phyloP scores from a whole-genome alignment of 306 rosid species.

The Spatholobus suberectus region DNA sequence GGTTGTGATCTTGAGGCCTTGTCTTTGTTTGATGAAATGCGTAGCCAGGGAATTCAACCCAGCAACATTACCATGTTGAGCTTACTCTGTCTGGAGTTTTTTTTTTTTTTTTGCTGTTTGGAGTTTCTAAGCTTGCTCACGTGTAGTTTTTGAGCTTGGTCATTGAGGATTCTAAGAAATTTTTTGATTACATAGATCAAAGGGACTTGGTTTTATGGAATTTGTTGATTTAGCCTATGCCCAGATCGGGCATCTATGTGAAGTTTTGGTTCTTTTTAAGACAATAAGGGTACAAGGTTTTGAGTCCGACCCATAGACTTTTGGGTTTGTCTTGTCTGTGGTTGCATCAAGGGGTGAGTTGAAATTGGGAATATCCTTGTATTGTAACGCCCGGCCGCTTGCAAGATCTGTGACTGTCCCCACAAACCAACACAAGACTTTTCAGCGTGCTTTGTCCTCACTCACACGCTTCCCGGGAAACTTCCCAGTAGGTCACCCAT shows the following conservation, averaged over 20 bases:
- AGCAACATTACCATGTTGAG: constrained; percentile 63
- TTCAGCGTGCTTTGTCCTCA: no score
- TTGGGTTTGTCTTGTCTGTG: constrained; percentile 54
- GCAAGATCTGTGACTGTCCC: no score
- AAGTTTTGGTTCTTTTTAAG: constrained; percentile 47
- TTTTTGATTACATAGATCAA: constrained; percentile 58
- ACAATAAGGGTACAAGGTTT: constrained; percentile 54
- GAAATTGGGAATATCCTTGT: constrained; percentile 63
- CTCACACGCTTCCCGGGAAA: no score
- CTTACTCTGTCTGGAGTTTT: no score
- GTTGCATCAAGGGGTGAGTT: constrained; percentile 51
- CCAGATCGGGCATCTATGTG: constrained; percentile 52
- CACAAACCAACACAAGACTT: no score
- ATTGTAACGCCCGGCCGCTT: no score
- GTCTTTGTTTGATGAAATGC: constrained; percentile 57
- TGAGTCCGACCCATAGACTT: constrained; percentile 60
- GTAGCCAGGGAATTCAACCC: constrained; percentile 57
- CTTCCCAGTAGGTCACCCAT: no score
- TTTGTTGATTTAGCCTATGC: constrained; percentile 62
- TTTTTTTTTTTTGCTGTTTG: constrained; percentile 61
- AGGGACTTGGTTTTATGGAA: constrained; percentile 75
- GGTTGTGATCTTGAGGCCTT: constrained; percentile 46
- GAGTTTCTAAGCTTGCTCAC: constrained; percentile 51
- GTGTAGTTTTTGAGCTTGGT: constrained; percentile 69
- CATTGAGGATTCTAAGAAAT: constrained; percentile 55